Base-by-base conservation (phyloP, 2,329 filamentous ascomycete species). In the Diplodia mutila region DNA sequence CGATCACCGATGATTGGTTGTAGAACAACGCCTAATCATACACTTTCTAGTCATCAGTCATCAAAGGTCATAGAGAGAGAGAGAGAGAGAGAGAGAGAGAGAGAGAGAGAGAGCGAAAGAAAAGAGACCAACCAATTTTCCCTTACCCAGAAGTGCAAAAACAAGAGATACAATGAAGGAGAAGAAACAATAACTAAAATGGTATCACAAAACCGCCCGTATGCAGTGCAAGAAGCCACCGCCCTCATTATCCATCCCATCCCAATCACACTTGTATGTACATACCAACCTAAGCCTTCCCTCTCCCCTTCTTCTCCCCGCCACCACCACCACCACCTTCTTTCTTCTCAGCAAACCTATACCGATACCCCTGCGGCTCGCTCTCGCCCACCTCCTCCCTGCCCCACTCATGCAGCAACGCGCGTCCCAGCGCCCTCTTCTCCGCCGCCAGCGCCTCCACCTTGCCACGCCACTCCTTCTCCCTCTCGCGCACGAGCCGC, bases 381-480 rank as follows among this genome's bases (percentile, higher is more conserved):
- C 70, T 72, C 21, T 71, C 70, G 0, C 77, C 78, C 23, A 74
- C 73, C 65, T 80, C 78, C 63, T 78, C 75, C 49, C 90, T 87
- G 73, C 96, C 92, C 94, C 94, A 97, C 70, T 93, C 91, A 70
- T 91, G 86, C 79, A 94, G 88, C 61, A 97, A 82, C 52, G 90
- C 87, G 61, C 76, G 76, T 5, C 71, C 73, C 74, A 79, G 74
- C 0, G 71, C 65, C 65, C 71, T 72, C 42, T 75, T 71, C 71
- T 79, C 76, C 37, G 70, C 70, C 66, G 73, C 71, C 42, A 73
- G 57, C 53, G 73, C 55, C 5, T 70, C 42, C 37, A 67, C 21
- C 32, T 65, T 39, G 14, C 39, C 37, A n/a, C 39, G 65, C 61
- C 66, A 67, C 49, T 67, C 57, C 16, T 34, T 29, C 51, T 67